Conservation (phyloP, 2,329 filamentous ascomycete species). For the Ceratocystis huliohia region DNA sequence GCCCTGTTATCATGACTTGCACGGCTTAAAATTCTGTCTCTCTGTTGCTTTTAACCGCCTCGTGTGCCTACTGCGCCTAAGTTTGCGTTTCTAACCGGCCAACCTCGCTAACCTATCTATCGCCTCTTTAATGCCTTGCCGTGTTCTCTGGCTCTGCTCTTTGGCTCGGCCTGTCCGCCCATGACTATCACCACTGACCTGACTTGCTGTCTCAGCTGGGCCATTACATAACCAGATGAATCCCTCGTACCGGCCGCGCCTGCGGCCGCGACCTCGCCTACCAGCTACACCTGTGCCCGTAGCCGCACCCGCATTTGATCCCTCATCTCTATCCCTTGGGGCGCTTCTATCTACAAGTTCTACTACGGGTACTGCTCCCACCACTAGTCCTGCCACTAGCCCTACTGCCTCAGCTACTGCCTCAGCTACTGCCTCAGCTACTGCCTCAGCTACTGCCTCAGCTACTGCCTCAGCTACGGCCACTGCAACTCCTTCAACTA, state of each 20-base stretch:
- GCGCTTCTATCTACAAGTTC: too few relatives aligned
- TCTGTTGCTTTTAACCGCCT: too few relatives aligned
- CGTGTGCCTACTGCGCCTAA: too few relatives aligned
- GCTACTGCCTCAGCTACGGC: neutral
- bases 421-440: neutral
- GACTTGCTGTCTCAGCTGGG: constrained; percentile 8
- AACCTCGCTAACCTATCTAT: neutral
- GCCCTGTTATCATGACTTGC: too few relatives aligned
- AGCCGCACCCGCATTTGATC: too few relatives aligned
- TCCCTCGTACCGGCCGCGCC: neutral
- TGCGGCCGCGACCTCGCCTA: neutral
- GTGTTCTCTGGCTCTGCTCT: neutral
- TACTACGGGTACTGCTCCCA: neutral
- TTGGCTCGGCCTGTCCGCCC: neutral
- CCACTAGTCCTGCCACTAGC: neutral
- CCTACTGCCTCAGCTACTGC: neutral
- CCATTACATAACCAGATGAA: constrained; percentile 6
- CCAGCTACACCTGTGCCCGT: neutral
- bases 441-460: neutral
- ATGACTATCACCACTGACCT: neutral
- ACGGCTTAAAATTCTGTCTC: too few relatives aligned
- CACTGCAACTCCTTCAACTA: neutral
- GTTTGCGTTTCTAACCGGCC: neutral
- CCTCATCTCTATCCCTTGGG: too few relatives aligned
- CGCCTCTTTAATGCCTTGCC: neutral